phyloP scores from a whole-genome alignment of 2,329 filamentous ascomycete genomes.

The Claviceps sp. region DNA sequence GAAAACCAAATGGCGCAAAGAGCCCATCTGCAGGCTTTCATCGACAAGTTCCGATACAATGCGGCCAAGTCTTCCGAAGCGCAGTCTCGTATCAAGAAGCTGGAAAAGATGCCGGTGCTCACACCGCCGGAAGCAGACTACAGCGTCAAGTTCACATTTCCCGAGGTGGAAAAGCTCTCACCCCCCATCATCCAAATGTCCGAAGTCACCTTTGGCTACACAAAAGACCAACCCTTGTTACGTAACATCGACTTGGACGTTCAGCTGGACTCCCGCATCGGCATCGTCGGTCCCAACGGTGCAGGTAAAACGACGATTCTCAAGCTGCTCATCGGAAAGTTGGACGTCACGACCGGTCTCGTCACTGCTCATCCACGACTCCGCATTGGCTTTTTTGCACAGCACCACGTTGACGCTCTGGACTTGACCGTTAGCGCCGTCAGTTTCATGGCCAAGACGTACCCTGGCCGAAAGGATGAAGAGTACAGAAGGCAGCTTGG shows the following conservation, averaged over 20 bases:
- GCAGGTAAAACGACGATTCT: slow-evolving; percentile 98
- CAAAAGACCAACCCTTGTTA: slow-evolving; percentile 63
- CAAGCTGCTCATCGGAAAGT: slow-evolving; percentile 85
- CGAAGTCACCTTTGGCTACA: slow-evolving; percentile 82
- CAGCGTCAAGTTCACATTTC: slow-evolving; percentile 92
- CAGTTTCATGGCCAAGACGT: slow-evolving; percentile 88
- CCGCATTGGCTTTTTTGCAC: slow-evolving; percentile 90
- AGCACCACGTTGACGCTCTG: slow-evolving; percentile 94
- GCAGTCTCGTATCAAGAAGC: slow-evolving; percentile 96
- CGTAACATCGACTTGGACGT: slow-evolving; percentile 87
- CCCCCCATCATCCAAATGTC: slow-evolving; percentile 98
- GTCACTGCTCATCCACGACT: slow-evolving; percentile 83
- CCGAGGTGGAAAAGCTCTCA: slow-evolving; percentile 92
- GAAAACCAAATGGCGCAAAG: slow-evolving; percentile 95
- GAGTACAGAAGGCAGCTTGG: slow-evolving; percentile 93
- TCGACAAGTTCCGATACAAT: slow-evolving; percentile 99
- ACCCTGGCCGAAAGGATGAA: slow-evolving; percentile 84
- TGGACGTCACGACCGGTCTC: slow-evolving; percentile 62
- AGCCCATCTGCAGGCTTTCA: slow-evolving; percentile 91
- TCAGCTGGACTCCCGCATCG: slow-evolving; percentile 93
- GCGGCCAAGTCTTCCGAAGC: slow-evolving; percentile 97
- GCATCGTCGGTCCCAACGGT: slow-evolving; percentile 98
- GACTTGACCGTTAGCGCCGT: slow-evolving; percentile 84
- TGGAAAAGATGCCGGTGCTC: slow-evolving; percentile 91
- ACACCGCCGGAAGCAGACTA: slow-evolving; percentile 88